Percentiles rank a stretch among this genome's conserved stretches.
Evolutionary conservation across 2,329 filamentous ascomycete genomes (phyloP).

Genomic region (Aureobasidium namibiae): DNA sequence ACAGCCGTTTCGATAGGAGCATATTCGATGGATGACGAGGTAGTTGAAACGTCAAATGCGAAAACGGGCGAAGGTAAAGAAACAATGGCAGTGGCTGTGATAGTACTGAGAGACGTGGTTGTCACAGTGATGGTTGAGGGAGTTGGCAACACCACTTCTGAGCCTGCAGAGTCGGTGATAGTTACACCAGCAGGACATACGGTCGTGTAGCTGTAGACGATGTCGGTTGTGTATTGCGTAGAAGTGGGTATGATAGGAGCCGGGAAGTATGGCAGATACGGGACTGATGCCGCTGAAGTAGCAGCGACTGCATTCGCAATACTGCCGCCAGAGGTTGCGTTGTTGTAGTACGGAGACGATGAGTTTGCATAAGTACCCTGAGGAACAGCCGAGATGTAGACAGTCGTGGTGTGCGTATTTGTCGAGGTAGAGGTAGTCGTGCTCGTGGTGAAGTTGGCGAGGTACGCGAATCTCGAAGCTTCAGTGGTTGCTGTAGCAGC

Average conservation of each 20-base stretch:
- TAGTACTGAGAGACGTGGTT: background rate
- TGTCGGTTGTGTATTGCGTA: background rate
- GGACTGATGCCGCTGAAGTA: background rate
- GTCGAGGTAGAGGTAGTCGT: constrained; percentile 7
- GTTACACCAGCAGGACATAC: constrained; percentile 5
- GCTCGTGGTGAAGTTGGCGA: constrained; percentile 2
- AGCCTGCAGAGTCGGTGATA: background rate
- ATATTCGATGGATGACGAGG: background rate
- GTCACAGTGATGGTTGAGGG: constrained; percentile 5
- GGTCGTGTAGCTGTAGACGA: background rate
- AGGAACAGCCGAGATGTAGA: background rate
- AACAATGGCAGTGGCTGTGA: background rate
- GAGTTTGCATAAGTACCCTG: background rate
- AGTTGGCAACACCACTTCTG: background rate
- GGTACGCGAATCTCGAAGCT: background rate
- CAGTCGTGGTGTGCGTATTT: background rate
- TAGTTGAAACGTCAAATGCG: background rate
- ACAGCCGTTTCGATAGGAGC: background rate
- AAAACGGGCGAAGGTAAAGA: background rate
- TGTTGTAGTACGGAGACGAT: background rate
- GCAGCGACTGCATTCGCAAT: background rate
- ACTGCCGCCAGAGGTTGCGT: background rate
- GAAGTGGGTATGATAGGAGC: background rate
- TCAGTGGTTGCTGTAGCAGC: background rate
- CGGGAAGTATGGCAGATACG: background rate